Evolutionary conservation across 2,329 filamentous ascomycete genomes (phyloP).

Genomic region (Fusarium sp.): DNA sequence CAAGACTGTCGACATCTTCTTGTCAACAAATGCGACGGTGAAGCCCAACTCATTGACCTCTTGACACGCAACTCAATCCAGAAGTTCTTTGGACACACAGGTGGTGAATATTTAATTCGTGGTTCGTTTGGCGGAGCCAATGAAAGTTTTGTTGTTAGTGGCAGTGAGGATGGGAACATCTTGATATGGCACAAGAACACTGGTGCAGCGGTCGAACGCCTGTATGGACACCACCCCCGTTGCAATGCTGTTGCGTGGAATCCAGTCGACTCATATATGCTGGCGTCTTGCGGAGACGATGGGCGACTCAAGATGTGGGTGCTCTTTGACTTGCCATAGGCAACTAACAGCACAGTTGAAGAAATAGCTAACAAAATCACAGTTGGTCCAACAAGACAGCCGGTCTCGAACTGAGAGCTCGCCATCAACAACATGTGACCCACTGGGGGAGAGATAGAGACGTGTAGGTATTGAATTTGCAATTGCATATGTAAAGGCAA

Average conservation of each 20-base stretch:
- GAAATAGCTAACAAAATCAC: constrained; percentile 14
- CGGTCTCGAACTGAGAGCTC: constrained; percentile 41
- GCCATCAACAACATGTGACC: constrained; percentile 37
- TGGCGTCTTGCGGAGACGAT: constrained; percentile 94
- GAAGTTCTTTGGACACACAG: constrained; percentile 80
- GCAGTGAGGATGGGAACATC: constrained; percentile 83
- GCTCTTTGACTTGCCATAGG: background rate
- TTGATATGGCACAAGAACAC: constrained; percentile 94
- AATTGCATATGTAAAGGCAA: background rate
- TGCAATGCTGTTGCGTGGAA: constrained; percentile 95
- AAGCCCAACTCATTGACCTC: constrained; percentile 84
- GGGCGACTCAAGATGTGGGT: constrained; percentile 85
- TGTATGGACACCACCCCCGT: constrained; percentile 80
- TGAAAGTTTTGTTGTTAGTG: constrained; percentile 91
- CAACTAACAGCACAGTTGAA: background rate
- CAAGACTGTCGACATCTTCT: constrained; percentile 84
- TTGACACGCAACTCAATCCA: constrained; percentile 78
- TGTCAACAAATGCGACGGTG: constrained; percentile 82
- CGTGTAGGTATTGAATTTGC: constrained; percentile 18
- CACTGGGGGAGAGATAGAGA: constrained; percentile 41
- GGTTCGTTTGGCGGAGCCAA: constrained; percentile 88
- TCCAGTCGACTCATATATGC: constrained; percentile 82
- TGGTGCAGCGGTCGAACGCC: constrained; percentile 78
- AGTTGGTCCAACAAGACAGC: constrained; percentile 50
- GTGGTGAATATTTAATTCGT: constrained; percentile 83